phyloP scores from a whole-genome alignment of 1,139 yeast genomes.

The Saccharomyces hybrid region DNA sequence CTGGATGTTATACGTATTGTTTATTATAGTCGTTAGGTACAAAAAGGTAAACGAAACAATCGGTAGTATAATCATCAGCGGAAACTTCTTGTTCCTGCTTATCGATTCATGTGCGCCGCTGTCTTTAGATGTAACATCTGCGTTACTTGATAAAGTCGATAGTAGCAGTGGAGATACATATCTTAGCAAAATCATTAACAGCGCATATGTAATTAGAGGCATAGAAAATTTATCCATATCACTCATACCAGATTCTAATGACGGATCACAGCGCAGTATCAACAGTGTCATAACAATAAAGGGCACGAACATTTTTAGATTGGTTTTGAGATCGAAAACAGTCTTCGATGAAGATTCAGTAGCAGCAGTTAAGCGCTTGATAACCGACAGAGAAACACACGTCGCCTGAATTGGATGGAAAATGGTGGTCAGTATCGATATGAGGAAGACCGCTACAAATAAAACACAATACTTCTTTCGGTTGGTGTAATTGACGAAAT shows the following conservation, averaged over 20 bases:
- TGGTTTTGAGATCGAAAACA: background rate
- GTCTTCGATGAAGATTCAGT: background rate
- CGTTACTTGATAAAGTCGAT: background rate
- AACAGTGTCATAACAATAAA: background rate
- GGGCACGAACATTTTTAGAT: background rate
- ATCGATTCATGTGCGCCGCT: background rate
- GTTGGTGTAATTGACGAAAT: constrained; percentile 5
- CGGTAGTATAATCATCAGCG: background rate
- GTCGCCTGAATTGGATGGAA: constrained; percentile 19
- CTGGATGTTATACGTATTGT: constrained; percentile 15
- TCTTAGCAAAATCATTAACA: background rate
- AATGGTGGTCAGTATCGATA: background rate
- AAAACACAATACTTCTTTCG: background rate
- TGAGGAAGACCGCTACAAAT: background rate
- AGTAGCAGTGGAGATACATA: background rate
- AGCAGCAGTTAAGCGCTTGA: constrained; percentile 6
- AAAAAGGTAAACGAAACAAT: constrained; percentile 6
- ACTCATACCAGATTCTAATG: background rate
- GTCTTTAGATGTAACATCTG: background rate
- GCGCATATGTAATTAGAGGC: background rate
- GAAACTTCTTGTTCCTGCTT: background rate
- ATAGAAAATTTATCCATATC: background rate
- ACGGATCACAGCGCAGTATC: background rate
- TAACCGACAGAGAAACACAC: constrained; percentile 17
- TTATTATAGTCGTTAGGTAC: constrained; percentile 4